Evolutionary conservation across 177 flowering plant genomes (phyloP).

Genomic region (Telopea speciosissima): DNA sequence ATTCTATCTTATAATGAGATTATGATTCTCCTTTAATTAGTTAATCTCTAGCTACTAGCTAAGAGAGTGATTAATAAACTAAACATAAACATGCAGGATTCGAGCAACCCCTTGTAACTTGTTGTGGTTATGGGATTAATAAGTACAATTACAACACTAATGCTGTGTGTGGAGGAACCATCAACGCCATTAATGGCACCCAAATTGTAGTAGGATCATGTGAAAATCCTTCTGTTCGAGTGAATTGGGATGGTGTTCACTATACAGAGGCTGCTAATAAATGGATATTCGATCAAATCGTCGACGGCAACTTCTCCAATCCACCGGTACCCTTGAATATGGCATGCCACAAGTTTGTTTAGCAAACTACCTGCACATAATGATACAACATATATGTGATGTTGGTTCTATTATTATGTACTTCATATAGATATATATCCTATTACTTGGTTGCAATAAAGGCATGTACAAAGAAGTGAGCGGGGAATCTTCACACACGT

Average conservation of each 20-base stretch:
- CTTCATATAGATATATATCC: background rate
- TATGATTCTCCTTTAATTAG: background rate
- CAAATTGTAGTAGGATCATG: conserved; percentile 10
- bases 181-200: conserved; percentile 10
- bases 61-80: background rate
- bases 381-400: background rate
- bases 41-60: background rate
- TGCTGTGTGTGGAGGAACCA: conserved; percentile 13
- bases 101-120: conserved; percentile 17
- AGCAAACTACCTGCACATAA: too few relatives aligned
- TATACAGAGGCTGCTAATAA: conserved; percentile 38
- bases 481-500: too few relatives aligned
- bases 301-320: background rate
- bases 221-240: conserved; percentile 5
- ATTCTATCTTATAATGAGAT: background rate
- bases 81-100: conserved; percentile 22
- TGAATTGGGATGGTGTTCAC: conserved; percentile 23
- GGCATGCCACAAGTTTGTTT: background rate
- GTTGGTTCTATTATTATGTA: background rate
- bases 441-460: background rate
- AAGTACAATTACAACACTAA: conserved; percentile 18
- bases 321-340: background rate
- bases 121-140: conserved; percentile 30
- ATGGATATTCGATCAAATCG: conserved; percentile 25
- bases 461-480: background rate